Percentiles rank a stretch among this genome's conserved stretches.
Conservation (phyloP, 73 alveolate species). For the Tetrahymena borealis region DNA sequence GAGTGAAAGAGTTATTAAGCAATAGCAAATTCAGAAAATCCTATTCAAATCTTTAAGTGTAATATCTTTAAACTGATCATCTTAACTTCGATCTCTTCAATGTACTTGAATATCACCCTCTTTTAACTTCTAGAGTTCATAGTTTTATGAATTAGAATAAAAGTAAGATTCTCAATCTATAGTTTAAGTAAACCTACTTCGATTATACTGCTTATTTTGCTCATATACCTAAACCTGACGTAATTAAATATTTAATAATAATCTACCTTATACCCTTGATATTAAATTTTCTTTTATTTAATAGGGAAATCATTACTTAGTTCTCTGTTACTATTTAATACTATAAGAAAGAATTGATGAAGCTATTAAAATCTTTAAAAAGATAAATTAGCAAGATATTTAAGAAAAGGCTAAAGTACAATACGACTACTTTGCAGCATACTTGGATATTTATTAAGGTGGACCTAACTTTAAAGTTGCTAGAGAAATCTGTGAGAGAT, state of each 20-base stretch:
- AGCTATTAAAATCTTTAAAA: slow-evolving; percentile 18
- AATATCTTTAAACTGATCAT: background rate
- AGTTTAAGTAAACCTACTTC: background rate
- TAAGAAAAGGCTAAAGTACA: slow-evolving; percentile 29
- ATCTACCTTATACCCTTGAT: background rate
- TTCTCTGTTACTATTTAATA: slow-evolving; percentile 21
- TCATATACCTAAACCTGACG: background rate
- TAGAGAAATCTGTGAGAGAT: slow-evolving; percentile 54
- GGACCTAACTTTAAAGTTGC: slow-evolving; percentile 58
- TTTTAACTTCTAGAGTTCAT: background rate
- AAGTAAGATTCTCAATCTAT: background rate
- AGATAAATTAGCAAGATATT: background rate
- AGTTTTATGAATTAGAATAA: background rate
- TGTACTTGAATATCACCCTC: background rate
- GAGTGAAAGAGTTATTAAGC: background rate
- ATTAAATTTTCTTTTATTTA: background rate
- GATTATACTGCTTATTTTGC: background rate
- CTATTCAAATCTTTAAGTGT: background rate
- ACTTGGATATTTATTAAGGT: slow-evolving; percentile 58
- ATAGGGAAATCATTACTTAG: background rate
- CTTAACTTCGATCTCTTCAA: background rate
- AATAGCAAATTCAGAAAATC: background rate
- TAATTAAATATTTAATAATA: background rate
- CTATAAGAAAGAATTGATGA: slow-evolving; percentile 37
- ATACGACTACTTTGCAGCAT: slow-evolving; percentile 68